A percentile compares a stretch with the other conserved stretches of the same genome.
phyloP scores from a whole-genome alignment of 2,329 filamentous ascomycete species.

The Diplodia seriata region DNA sequence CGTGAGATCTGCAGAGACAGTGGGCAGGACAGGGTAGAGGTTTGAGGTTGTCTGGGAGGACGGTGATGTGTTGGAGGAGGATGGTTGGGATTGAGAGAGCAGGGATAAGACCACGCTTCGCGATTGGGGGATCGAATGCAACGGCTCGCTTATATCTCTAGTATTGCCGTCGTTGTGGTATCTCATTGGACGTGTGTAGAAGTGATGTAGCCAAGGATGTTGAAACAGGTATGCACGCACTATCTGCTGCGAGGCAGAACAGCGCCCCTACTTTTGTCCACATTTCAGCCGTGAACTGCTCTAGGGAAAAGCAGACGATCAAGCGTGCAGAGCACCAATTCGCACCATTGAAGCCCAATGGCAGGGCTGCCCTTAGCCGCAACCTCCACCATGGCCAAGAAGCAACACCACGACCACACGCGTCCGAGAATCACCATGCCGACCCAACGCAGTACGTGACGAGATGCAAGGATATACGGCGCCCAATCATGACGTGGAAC shows the following conservation, averaged over 20 bases:
- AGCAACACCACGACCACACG: not conserved
- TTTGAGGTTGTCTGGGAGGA: not conserved
- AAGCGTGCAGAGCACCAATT: not conserved
- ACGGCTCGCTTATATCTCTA: not conserved
- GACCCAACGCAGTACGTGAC: not conserved
- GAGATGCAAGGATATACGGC: not conserved
- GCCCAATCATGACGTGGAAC: not conserved
- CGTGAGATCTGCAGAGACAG: conserved; percentile 2
- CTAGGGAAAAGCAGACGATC: not conserved
- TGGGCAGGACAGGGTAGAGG: not conserved
- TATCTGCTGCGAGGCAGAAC: no score
- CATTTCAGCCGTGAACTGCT: not conserved
- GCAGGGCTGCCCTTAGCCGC: not conserved
- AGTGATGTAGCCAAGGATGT: not conserved
- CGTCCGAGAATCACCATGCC: not conserved
- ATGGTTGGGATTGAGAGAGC: not conserved
- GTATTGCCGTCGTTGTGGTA: not conserved
- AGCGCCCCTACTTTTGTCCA: not conserved
- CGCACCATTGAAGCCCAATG: not conserved
- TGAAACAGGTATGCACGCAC: not conserved
- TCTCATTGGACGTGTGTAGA: not conserved
- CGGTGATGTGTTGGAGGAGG: not conserved
- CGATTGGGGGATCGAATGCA: not conserved
- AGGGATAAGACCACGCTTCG: not conserved
- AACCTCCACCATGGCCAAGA: not conserved